Conservation (phyloP, 441 rosid genomes). For the Eutrema salsugineum region DNA sequence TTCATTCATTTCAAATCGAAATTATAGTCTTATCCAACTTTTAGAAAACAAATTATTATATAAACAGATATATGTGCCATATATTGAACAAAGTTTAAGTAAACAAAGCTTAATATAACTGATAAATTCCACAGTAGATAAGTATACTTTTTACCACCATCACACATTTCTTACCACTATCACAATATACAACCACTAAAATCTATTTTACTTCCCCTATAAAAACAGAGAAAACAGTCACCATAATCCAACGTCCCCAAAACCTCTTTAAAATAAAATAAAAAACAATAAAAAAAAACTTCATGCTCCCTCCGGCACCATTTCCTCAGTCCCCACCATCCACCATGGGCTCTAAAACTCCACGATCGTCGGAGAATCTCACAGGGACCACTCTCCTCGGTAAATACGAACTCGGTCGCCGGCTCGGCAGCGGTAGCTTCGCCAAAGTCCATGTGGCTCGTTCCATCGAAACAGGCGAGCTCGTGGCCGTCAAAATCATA, state of each 20-base stretch:
- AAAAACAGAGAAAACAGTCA: conserved; percentile 1
- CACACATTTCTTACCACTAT: neutral
- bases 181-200: neutral
- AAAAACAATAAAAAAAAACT: neutral
- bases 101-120: neutral
- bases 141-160: neutral
- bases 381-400: conserved; percentile 44
- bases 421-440: conserved; percentile 72
- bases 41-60: too few species aligned
- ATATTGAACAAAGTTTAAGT: too few species aligned
- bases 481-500: conserved; percentile 53
- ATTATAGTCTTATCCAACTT: too few species aligned
- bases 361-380: neutral
- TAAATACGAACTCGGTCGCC: conserved; percentile 57
- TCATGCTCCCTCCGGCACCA: neutral
- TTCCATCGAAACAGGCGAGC: conserved; percentile 28
- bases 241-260: neutral
- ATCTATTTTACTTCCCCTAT: neutral
- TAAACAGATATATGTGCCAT: too few species aligned
- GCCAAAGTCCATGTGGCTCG: conserved; percentile 66
- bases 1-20: too few species aligned
- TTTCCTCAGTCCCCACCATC: neutral
- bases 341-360: conserved; percentile 25
- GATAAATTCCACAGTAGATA: neutral
- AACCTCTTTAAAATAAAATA: neutral